Percentiles rank a stretch among this genome's conserved stretches.
phyloP scores from a whole-genome alignment of 257 asterid genomes.

The Przewalskia tangutica region DNA sequence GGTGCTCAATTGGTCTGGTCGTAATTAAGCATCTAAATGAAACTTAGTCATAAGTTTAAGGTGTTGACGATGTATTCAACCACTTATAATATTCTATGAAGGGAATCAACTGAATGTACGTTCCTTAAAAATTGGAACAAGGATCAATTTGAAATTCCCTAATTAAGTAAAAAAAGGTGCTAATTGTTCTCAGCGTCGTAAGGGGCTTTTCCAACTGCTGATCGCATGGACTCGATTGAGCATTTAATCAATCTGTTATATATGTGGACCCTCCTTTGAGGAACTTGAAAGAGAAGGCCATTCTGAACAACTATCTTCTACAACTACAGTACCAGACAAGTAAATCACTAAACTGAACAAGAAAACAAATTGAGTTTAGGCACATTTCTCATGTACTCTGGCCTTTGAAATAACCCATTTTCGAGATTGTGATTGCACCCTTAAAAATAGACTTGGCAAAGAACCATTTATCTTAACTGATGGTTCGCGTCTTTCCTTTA shows the following conservation, averaged over 20 bases:
- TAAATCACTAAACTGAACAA: not conserved
- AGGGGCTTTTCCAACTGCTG: not conserved
- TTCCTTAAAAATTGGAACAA: not conserved
- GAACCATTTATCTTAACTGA: not conserved
- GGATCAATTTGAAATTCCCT: not conserved
- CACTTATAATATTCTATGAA: not conserved
- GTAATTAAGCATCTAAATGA: too few species aligned
- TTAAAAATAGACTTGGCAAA: not conserved
- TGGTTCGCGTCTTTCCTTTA: slow-evolving; percentile 9
- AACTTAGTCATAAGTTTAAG: too few species aligned
- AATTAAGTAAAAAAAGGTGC: not conserved
- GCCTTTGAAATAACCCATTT: not conserved
- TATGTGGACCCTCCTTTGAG: not conserved
- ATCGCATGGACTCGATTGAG: not conserved
- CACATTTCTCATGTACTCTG: not conserved
- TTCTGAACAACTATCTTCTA: not conserved
- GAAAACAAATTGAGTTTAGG: not conserved
- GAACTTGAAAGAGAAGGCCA: not conserved
- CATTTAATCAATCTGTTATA: not conserved
- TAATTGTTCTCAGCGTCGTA: not conserved
- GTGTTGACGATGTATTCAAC: too few species aligned
- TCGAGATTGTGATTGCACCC: not conserved
- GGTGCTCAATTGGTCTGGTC: too few species aligned
- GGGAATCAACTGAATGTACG: not conserved
- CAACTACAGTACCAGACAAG: not conserved